A percentile compares a stretch with the other conserved stretches of the same genome.
Conservation (phyloP, 1,139 yeast genomes). For the Pneumocystis sp. region DNA sequence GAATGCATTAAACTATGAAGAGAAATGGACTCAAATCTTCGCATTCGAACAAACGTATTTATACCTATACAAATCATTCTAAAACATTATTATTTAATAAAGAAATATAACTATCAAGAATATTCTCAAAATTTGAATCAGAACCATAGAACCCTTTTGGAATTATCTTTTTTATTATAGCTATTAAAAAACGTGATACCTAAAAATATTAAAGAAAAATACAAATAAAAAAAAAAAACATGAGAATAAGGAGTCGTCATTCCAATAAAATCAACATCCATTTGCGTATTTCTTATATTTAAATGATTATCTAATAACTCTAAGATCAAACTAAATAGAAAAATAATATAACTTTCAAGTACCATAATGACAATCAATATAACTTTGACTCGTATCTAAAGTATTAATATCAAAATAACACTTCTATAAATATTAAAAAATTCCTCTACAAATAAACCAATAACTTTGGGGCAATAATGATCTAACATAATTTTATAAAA, state of each 20-base stretch:
- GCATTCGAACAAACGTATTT: constrained; percentile 28
- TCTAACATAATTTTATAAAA: constrained; percentile 16
- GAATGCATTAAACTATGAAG: constrained; percentile 22
- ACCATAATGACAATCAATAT: background rate
- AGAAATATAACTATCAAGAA: background rate
- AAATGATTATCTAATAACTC: constrained; percentile 2
- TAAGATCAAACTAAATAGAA: constrained; percentile 5
- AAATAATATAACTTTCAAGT: background rate
- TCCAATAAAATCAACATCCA: constrained; percentile 15
- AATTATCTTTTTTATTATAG: constrained; percentile 1
- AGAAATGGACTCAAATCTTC: constrained; percentile 22
- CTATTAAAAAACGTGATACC: constrained; percentile 5
- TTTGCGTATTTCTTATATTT: constrained; percentile 11
- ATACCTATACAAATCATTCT: constrained; percentile 7
- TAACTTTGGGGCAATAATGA: constrained; percentile 15
- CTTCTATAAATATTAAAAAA: background rate
- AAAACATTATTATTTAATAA: background rate
- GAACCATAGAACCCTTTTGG: constrained; percentile 5
- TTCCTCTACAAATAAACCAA: background rate
- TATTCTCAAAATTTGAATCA: constrained; percentile 26
- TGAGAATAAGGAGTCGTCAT: constrained; percentile 17
- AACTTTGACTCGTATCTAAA: background rate
- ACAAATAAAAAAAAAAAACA: background rate
- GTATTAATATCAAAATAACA: background rate
- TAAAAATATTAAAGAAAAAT: background rate